Evolutionary conservation across 2,329 filamentous ascomycete species (phyloP), one percentile per base, ranked within the genome.

Genomic region (Sphaerulina populicola): DNA sequence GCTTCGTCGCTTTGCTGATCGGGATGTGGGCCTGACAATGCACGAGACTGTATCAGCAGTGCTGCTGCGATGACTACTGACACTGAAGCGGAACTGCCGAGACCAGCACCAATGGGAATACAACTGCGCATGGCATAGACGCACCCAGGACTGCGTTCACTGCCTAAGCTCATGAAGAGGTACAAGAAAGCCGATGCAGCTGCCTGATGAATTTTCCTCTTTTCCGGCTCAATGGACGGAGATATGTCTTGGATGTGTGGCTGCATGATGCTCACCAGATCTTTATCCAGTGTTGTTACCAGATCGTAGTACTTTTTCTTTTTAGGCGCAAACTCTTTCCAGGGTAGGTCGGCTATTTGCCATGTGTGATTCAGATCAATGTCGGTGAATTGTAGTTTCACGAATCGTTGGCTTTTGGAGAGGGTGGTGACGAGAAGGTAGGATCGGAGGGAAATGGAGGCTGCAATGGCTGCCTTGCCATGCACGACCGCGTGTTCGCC

Each of bases 401-500:
- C 83, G 11, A 86, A 95, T 54, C 88, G 83, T 66, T 85, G 86
- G 38, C 89, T 94, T 72, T 96, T 96, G 57, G 89, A 94, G 42
- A 95, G 80, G 11, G 91, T 87, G 12, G 90, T 95, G 66, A 97
- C 91, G 63, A 94, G 89, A 44, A 98, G 85, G 68, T 97, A 98
- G 40, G 93, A 97, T 61, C 93, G 85, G 27, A 98, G 79, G 27
- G 93, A 95, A 53, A 98, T 94, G 29, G 93, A 85, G 21, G 93
- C 94, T 47, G 93, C 93, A 69, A 98, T 91, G 52, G 93, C 91
- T 60, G 89, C 82, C 80, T 96, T 97, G 66, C 90, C 90, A 66
- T 98, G 82, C 15, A 98, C 93, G n/a, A 97, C 93, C 2, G 93
- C 86, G 73, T 98, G 93, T 70, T 98, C 93, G 60, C 93, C 93